These are phyloP conservation scores for Metschnikowia kunwiensis DNA, from an alignment of 805 yeast species.

Conservation along the genomic window DNA sequence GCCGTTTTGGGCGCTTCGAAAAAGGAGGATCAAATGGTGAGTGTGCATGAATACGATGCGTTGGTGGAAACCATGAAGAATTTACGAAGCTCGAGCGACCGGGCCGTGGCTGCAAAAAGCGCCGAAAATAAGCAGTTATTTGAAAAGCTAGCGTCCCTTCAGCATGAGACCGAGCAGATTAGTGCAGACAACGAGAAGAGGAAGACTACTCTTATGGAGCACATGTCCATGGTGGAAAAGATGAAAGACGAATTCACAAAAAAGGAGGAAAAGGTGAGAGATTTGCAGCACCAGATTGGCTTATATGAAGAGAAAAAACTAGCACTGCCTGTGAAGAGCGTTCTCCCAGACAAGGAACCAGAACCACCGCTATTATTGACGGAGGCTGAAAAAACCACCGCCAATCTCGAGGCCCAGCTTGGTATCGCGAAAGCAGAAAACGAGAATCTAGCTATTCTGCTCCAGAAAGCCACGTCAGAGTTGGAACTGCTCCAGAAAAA, in stretches of 20 bases:
- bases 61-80: slow-evolving; percentile 6
- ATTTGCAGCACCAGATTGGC: background rate
- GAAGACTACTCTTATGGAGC: slow-evolving; percentile 2
- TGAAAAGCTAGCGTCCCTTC: slow-evolving; percentile 9
- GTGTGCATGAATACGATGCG: background rate
- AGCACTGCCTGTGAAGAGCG: background rate
- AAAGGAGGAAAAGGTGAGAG: slow-evolving; percentile 4
- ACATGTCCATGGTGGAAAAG: slow-evolving; percentile 21
- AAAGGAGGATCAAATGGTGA: background rate
- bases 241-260: slow-evolving; percentile 17
- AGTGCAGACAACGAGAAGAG: background rate
- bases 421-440: slow-evolving; percentile 2
- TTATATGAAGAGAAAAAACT: background rate
- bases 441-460: slow-evolving; percentile 2
- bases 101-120: slow-evolving; percentile 3
- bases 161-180: background rate
- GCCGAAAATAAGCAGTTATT: slow-evolving; percentile 13
- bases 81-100: slow-evolving; percentile 15
- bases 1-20: background rate
- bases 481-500: slow-evolving; percentile 18
- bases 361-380: slow-evolving; percentile 1
- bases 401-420: slow-evolving; percentile 1
- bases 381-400: slow-evolving; percentile 1
- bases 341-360: background rate
- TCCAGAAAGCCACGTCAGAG: slow-evolving; percentile 3